Percentiles rank a stretch among this genome's conserved stretches.
Evolutionary conservation across 306 rosid species (phyloP).

Genomic region (Vigna mungo): DNA sequence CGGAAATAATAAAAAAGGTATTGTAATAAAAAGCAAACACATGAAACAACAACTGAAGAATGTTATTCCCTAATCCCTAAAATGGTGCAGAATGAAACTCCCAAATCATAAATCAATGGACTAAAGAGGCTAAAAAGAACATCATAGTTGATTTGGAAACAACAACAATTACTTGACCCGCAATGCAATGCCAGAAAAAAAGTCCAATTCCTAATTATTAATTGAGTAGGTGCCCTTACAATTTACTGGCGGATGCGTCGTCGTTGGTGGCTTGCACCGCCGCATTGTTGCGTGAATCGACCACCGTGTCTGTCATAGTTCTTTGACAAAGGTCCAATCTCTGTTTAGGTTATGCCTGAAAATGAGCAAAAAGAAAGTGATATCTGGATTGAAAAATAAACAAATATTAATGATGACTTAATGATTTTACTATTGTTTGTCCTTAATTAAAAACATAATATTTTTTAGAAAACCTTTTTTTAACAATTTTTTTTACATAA

Average conservation of each 20-base stretch:
- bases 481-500: no score
- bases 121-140: not conserved
- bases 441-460: no score
- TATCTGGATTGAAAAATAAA: not conserved
- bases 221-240: constrained; percentile 21
- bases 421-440: no score
- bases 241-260: constrained; percentile 54
- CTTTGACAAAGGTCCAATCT: not conserved
- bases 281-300: constrained; percentile 51
- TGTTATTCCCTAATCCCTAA: not conserved
- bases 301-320: constrained; percentile 13
- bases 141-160: not conserved
- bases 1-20: not conserved
- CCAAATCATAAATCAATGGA: not conserved
- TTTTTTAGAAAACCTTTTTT: no score
- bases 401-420: no score
- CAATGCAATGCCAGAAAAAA: not conserved
- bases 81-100: constrained; percentile 15
- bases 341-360: constrained; percentile 34
- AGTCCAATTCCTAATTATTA: not conserved
- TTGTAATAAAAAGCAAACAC: not conserved
- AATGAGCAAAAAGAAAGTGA: not conserved
- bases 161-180: not conserved
- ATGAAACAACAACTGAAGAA: not conserved
- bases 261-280: constrained; percentile 58